A percentile compares a stretch with the other conserved stretches of the same genome.
Evolutionary conservation across 202 grass and related monocot species (phyloP).

Genomic region (Setaria viridis): DNA sequence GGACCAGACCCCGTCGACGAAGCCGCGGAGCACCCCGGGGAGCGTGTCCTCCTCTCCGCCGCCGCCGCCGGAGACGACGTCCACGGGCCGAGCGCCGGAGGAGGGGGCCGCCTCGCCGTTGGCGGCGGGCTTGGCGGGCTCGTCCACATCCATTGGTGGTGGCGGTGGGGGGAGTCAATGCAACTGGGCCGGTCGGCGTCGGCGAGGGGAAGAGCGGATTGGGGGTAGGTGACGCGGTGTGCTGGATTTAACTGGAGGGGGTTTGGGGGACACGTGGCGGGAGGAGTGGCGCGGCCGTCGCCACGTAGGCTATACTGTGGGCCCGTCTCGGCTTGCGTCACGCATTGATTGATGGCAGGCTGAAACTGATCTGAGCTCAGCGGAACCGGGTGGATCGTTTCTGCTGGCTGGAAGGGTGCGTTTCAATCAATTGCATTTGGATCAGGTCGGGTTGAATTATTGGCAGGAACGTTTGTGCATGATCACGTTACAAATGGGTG

Average conservation of each 20-base stretch:
- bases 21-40: constrained; percentile 58
- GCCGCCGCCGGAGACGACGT: background rate
- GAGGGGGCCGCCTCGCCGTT: constrained; percentile 36
- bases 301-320: background rate
- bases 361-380: background rate
- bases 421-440: background rate
- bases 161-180: background rate
- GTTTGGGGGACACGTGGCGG: background rate
- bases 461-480: background rate
- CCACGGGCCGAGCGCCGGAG: constrained; percentile 7
- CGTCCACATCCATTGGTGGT: constrained; percentile 28
- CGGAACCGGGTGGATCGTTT: background rate
- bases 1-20: constrained; percentile 61
- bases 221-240: background rate
- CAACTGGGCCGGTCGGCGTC: background rate
- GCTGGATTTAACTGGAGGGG: background rate
- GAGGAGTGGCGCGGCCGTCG: accelerated
- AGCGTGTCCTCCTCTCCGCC: constrained; percentile 47
- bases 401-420: background rate
- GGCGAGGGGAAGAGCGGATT: background rate
- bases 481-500: background rate
- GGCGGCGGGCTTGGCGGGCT: constrained; percentile 20
- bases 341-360: background rate
- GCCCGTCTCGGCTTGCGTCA: background rate
- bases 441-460: background rate